Evolutionary conservation across 2,329 filamentous ascomycete genomes (phyloP), one percentile per base, ranked within the genome.

Genomic region (Sphaerulina musiva): DNA sequence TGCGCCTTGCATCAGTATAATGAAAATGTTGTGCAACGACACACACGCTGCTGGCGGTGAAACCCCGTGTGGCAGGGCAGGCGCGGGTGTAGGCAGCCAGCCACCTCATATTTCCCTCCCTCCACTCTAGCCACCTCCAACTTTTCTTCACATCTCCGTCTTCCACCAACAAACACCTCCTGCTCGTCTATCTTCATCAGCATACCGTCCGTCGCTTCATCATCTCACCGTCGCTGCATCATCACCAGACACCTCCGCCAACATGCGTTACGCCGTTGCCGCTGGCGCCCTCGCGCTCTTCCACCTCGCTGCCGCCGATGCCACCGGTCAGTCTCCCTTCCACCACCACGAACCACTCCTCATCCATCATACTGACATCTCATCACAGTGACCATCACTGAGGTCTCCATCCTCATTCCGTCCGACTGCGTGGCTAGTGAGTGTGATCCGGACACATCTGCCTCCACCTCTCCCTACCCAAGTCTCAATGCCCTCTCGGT

Each of bases 251-350:
- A 42, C 53, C 63, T 63, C 56, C 29, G 65, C 51, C 63, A 64
- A 56, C 29, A 66, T 66, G 63, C 61, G 58, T 58, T 60, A 60
- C 43, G 50, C 58, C 58, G 54, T 64, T 56, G 48, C 56, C 40
- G 23, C 62, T 56, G 58, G 63, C 57, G 56, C 59, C 46, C 52
- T 57, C 54, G 62, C 59, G 41, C 59, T 67, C 54, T 55, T 64
- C 54, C 45, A 57, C 46, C 36, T 61, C 48, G 60, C 59, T 42
- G 39, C 50, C 12, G 63, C 64, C 17, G 60, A 65, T 38, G 57
- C 48, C 48, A 64, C 64, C 55, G 62, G 63, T 66, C 56, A 56
- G 62, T 43, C 44, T 38, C 12, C 12, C 10, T 2, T 10, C 10
- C 2, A 38, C 34, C 10, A 38, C 6, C 12, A 11, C 20, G 20